Percentiles rank a stretch among this genome's conserved stretches.
Evolutionary conservation across 192 early-diverging fungal species (phyloP).

Genomic region (Linnemannia zychae): DNA sequence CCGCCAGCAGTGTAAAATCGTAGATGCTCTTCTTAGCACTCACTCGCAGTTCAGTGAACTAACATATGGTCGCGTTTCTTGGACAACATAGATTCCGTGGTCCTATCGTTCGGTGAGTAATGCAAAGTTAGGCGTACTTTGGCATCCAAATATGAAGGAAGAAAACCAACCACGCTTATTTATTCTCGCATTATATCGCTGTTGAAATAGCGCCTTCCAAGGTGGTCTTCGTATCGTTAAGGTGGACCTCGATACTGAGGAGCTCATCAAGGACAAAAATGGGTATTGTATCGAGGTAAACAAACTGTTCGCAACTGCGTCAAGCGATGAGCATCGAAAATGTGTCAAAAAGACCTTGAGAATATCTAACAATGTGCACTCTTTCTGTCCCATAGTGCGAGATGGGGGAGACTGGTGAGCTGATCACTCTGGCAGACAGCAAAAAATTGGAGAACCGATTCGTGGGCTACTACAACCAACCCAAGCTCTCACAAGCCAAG

Average conservation of each 20-base stretch:
- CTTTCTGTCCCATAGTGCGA: neutral
- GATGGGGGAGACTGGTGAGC: constrained; percentile 67
- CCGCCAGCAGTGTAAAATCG: no score
- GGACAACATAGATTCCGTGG: constrained; percentile 14
- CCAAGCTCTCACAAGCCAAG: constrained; percentile 61
- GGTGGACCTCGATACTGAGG: constrained; percentile 66
- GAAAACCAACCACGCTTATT: no score
- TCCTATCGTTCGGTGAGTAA: constrained; percentile 15
- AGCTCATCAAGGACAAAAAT: constrained; percentile 56
- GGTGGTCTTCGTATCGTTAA: constrained; percentile 60
- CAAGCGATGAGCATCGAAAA: neutral
- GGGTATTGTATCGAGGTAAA: constrained; percentile 61
- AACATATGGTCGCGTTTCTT: no score
- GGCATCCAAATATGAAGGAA: no score
- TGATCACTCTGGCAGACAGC: constrained; percentile 20
- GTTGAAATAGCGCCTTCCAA: constrained; percentile 6
- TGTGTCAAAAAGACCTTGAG: neutral
- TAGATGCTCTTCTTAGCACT: no score
- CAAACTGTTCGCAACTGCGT: neutral
- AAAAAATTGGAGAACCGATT: constrained; percentile 46
- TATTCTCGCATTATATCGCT: no score
- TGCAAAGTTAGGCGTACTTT: no score
- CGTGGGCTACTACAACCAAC: constrained; percentile 62
- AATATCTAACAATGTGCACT: neutral
- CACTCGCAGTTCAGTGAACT: neutral